These are phyloP conservation scores for Xylaria digitata DNA, from an alignment of 2,329 filamentous ascomycete species.

Conservation along the genomic window DNA sequence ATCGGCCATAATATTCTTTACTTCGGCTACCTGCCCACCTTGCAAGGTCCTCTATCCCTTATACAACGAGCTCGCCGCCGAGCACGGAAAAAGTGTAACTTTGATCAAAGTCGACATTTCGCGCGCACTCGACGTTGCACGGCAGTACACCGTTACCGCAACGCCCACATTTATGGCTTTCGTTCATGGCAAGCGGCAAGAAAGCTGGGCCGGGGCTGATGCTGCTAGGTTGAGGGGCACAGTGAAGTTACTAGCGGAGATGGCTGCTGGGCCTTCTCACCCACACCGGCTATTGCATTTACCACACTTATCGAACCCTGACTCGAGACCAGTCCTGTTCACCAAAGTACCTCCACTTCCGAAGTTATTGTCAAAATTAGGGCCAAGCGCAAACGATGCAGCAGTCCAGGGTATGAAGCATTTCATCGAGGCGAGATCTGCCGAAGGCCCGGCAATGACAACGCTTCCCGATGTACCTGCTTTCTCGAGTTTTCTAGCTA, in stretches of 20 bases:
- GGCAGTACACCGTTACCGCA: slow-evolving; percentile 74
- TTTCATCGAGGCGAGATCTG: slow-evolving; percentile 75
- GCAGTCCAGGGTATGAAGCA: slow-evolving; percentile 72
- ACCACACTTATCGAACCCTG: slow-evolving; percentile 73
- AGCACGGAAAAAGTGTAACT: slow-evolving; percentile 73
- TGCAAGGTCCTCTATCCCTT: slow-evolving; percentile 86
- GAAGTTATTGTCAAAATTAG: slow-evolving; percentile 85
- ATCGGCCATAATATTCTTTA: slow-evolving; percentile 90
- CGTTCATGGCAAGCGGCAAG: slow-evolving; percentile 77
- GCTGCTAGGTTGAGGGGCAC: slow-evolving; percentile 75
- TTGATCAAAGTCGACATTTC: slow-evolving; percentile 88
- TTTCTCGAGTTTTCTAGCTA: slow-evolving; percentile 71
- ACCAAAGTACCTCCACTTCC: slow-evolving; percentile 82
- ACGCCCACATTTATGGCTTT: slow-evolving; percentile 94
- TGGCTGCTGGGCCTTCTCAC: slow-evolving; percentile 76
- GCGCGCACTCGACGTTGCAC: slow-evolving; percentile 70
- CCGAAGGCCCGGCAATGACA: slow-evolving; percentile 70
- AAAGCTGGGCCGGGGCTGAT: slow-evolving; percentile 85
- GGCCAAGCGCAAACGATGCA: slow-evolving; percentile 63
- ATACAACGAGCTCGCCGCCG: slow-evolving; percentile 82
- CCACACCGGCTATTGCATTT: slow-evolving; percentile 78
- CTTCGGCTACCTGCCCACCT: slow-evolving; percentile 84
- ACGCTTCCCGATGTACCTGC: slow-evolving; percentile 76
- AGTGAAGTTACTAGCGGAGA: slow-evolving; percentile 77
- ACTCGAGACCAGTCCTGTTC: slow-evolving; percentile 76